phyloP scores from a whole-genome alignment of 1,139 yeast species.

The Hanseniaspora uvarum region DNA sequence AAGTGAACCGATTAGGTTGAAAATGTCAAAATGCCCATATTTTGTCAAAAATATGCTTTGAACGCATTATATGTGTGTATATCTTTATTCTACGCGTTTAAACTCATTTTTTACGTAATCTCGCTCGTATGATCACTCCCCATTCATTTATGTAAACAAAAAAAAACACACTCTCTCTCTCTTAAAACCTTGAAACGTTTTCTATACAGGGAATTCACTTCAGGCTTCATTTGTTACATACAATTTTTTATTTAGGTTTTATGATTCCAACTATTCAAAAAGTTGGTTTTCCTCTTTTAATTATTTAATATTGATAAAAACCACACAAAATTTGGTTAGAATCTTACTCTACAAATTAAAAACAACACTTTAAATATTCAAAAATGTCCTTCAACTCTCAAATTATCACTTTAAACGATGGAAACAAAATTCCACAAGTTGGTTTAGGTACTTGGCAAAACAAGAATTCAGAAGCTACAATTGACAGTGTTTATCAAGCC shows the following conservation, averaged over 20 bases:
- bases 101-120: too few species aligned
- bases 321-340: background rate
- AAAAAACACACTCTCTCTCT: too few species aligned
- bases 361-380: background rate
- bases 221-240: too few species aligned
- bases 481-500: slow-evolving; percentile 52
- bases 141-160: too few species aligned
- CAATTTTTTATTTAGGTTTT: too few species aligned
- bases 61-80: background rate
- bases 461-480: slow-evolving; percentile 47
- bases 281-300: too few species aligned
- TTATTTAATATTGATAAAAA: background rate
- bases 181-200: too few species aligned
- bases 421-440: slow-evolving; percentile 53
- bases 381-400: slow-evolving; percentile 18
- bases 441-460: slow-evolving; percentile 80
- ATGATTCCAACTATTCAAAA: too few species aligned
- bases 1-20: background rate
- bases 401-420: slow-evolving; percentile 46
- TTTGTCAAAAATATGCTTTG: background rate
- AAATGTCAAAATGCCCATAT: background rate
- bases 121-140: too few species aligned
- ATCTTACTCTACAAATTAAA: background rate
- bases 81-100: background rate
- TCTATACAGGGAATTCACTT: too few species aligned